Evolutionary conservation across 2,329 filamentous ascomycete species (phyloP), one percentile per base, ranked within the genome.

Genomic region (Aspergillus fijiensis): DNA sequence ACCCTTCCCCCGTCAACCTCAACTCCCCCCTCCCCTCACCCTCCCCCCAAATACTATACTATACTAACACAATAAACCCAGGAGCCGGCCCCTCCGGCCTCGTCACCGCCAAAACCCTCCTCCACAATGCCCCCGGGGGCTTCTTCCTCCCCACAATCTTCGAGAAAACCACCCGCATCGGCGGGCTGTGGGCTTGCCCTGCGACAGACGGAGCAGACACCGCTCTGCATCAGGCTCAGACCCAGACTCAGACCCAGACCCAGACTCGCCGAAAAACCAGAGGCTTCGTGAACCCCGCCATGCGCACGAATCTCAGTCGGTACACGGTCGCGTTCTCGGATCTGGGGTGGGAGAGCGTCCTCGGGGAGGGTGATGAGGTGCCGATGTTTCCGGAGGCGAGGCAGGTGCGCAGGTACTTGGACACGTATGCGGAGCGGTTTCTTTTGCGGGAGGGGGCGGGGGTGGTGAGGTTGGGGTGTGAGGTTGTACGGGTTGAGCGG

Each of bases 371-470:
- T 21, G 6, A 2, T 21, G 21, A 3, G n/a, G n/a, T 80, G 1
- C 86, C 88, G 1, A 82, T 89, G 73, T 87, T 95, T 51, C 91
- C 91, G 1, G 86, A 82, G 42, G 91, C 90, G 0, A 91, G 89
- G 86, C 86, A 91, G 76, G 85, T 94, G 4, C 90, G 90, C 1
- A 79, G 78, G 25, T 96, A 96, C 71, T 79, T 95, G 6, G 80
- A 87, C 63, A 78, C 76, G 5, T 96, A 95, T 70, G 67, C 80
- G 4, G 73, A 84, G 39, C 80, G 77, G 49, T 91, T 90, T 71
- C 78, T 87, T 5, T 29, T 1, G 7, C 7, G 27, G 27, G 27
- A 9, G 27, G 27, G 9, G 25, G 25, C 1, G 6, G 25, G 5
- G 7, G 63, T 80, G 1, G 63, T 88, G 51, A 77, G 82, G 5